Evolutionary conservation across 177 flowering plant genomes (phyloP).

Genomic region (Vitis hybrid): DNA sequence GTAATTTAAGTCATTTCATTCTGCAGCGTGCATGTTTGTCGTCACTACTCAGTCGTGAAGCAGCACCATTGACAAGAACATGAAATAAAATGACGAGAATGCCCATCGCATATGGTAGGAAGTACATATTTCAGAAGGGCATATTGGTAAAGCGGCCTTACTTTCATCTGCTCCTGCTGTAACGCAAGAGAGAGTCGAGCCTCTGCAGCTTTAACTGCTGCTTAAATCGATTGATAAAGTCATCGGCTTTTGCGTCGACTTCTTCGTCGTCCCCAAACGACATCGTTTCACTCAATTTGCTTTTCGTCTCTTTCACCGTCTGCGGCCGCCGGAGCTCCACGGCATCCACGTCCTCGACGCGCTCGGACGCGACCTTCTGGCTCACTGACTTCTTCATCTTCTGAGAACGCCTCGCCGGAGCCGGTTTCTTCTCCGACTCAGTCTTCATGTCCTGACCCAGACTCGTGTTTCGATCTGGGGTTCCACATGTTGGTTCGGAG

Average conservation of each 20-base stretch:
- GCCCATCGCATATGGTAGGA: too few relatives aligned
- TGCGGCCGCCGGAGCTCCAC: constrained; percentile 21
- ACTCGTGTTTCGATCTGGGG: background rate
- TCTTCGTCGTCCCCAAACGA: constrained; percentile 35
- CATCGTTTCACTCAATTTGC: constrained; percentile 6
- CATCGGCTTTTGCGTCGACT: constrained; percentile 80
- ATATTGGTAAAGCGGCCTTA: too few relatives aligned
- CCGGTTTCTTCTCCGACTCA: constrained; percentile 11
- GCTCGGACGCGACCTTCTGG: constrained; percentile 12
- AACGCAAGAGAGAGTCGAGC: constrained; percentile 59
- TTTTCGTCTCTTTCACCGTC: constrained; percentile 20
- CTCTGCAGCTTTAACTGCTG: constrained; percentile 76
- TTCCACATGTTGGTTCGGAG: background rate
- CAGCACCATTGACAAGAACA: too few relatives aligned
- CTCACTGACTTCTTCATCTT: constrained; percentile 35
- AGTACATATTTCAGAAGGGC: too few relatives aligned
- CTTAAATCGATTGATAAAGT: constrained; percentile 72
- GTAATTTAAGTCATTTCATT: too few relatives aligned
- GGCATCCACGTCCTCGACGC: constrained; percentile 4
- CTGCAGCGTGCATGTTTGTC: too few relatives aligned
- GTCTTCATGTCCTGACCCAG: constrained; percentile 14
- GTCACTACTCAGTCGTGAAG: too few relatives aligned
- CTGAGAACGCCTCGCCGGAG: constrained; percentile 7
- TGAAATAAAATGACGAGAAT: too few relatives aligned
- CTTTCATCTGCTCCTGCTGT: constrained; percentile 12